Evolutionary conservation across 108 stramenopile genomes (phyloP).

Genomic region (Licmophora abbreviata): DNA sequence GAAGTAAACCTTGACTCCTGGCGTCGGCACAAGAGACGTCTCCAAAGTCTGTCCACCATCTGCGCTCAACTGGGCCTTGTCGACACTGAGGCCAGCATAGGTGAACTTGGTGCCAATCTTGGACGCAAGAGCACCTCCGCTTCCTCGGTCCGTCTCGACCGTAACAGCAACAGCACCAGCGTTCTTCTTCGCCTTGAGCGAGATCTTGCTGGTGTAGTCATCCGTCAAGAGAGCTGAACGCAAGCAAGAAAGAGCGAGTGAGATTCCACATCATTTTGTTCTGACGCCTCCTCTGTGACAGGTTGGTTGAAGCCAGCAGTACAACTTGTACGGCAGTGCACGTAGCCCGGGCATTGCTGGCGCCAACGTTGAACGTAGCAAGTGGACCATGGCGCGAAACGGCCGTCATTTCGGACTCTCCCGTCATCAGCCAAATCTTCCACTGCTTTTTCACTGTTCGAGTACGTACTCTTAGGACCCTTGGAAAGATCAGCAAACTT

Average conservation of each 20-base stretch:
- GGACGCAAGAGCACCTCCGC: conserved; percentile 64
- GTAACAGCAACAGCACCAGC: conserved; percentile 85
- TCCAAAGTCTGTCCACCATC: conserved; percentile 80
- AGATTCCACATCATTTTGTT: not conserved
- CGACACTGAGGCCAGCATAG: conserved; percentile 85
- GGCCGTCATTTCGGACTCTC: too few species aligned
- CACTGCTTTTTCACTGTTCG: too few species aligned
- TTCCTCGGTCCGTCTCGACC: conserved; percentile 78
- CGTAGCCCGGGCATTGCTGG: too few species aligned
- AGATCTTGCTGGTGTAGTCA: conserved; percentile 78
- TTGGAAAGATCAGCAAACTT: conserved; percentile 84
- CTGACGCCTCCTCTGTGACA: too few species aligned
- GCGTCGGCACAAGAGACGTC: conserved; percentile 68
- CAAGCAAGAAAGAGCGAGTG: not conserved
- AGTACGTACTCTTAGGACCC: conserved; percentile 56
- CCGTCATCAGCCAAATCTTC: too few species aligned
- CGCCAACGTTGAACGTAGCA: too few species aligned
- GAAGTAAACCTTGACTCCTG: conserved; percentile 76
- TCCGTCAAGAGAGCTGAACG: conserved; percentile 73
- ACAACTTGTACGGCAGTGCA: too few species aligned
- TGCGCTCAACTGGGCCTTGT: conserved; percentile 81
- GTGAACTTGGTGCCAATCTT: conserved; percentile 84
- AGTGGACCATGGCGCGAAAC: too few species aligned
- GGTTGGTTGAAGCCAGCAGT: too few species aligned
- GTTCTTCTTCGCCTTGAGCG: conserved; percentile 79